A percentile compares a stretch with the other conserved stretches of the same genome.
phyloP scores from a whole-genome alignment of 2,329 filamentous ascomycete species.

The Xylariales sp. region DNA sequence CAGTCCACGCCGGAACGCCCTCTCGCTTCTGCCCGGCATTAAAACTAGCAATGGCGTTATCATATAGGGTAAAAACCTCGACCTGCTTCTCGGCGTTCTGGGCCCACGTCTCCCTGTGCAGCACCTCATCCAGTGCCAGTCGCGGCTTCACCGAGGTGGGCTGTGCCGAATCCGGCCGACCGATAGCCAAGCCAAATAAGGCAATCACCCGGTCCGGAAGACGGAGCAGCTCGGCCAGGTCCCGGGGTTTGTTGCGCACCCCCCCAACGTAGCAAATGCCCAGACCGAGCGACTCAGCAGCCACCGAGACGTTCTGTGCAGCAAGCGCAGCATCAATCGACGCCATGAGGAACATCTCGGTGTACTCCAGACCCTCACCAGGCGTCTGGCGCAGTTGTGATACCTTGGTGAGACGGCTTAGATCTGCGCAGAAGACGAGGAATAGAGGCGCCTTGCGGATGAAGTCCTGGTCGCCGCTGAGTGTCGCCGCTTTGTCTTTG shows the following conservation, averaged over 20 bases:
- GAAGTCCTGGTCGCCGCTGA: slow-evolving; percentile 27
- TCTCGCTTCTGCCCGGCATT: slow-evolving; percentile 20
- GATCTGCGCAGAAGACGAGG: slow-evolving; percentile 28
- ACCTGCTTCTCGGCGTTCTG: slow-evolving; percentile 12
- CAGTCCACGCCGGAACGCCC: slow-evolving; percentile 23
- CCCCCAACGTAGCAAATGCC: slow-evolving; percentile 28
- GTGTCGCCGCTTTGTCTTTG: slow-evolving; percentile 20
- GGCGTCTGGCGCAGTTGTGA: slow-evolving; percentile 16
- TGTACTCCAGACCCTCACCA: slow-evolving; percentile 22
- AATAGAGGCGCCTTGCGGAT: slow-evolving; percentile 27
- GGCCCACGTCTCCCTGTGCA: slow-evolving; percentile 24
- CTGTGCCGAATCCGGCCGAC: slow-evolving; percentile 17
- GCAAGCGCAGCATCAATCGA: slow-evolving; percentile 27
- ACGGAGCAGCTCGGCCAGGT: slow-evolving; percentile 22
- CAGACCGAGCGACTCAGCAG: slow-evolving; percentile 26
- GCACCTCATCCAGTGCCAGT: slow-evolving; percentile 20
- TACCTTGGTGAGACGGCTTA: slow-evolving; percentile 23
- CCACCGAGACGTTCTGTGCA: slow-evolving; percentile 25
- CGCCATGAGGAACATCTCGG: slow-evolving; percentile 29
- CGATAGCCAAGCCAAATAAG: slow-evolving; percentile 26
- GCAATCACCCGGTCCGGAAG: slow-evolving; percentile 25
- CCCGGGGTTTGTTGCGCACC: slow-evolving; percentile 22
- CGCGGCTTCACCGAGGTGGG: slow-evolving; percentile 24
- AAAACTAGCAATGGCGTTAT: slow-evolving; percentile 20
- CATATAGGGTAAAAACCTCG: slow-evolving; percentile 19